Evolutionary conservation across 1,284 basidiomycete genomes (phyloP), one percentile per base, ranked within the genome.

Genomic region (Ganoderma multipileum): DNA sequence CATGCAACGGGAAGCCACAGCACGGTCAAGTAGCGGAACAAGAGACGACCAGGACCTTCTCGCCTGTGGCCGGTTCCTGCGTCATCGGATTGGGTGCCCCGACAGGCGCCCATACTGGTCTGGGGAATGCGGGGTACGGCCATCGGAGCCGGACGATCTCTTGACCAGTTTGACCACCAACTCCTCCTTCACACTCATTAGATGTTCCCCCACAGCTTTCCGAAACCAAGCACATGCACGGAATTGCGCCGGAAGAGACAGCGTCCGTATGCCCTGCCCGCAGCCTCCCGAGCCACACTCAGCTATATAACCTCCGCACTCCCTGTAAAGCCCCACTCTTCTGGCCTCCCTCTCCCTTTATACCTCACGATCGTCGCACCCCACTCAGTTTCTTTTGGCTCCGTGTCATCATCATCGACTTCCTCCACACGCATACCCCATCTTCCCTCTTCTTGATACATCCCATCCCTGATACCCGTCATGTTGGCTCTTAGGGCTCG

Each of bases 401-500:
- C 26, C 38, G 55, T 7, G 9, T 41, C 58, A 33, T 33, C 58
- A 33, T 33, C 33, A 41, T 23, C 12, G 9, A 41, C 38, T 50
- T 26, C n/a, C 33, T n/a, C 57, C 9, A n/a, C 58, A 36, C 12
- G 23, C 52, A 41, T 64, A 33, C 65, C 59, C 58, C 28, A 47
- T 26, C 50, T 42, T 7, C n/a, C 44, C 59, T 7, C 30, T 41
- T 30, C 54, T 50, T 33, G 30, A 28, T 59, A 59, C 66, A 54
- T 30, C 69, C 69, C 72, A 61, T 55, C 64, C 63, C 61, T 55
- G 47, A 59, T 28, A 59, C 52, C 54, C 41, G 18, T 33, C 68
- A 77, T 78, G 76, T 65, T 76, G 33, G 77, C 77, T 36, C 68
- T 77, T 42, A 74, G 71, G 64, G 67, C 77, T 42, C 72, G 73